phyloP scores from a whole-genome alignment of 192 early-diverging fungal species.

The Chytriomyces sp. region DNA sequence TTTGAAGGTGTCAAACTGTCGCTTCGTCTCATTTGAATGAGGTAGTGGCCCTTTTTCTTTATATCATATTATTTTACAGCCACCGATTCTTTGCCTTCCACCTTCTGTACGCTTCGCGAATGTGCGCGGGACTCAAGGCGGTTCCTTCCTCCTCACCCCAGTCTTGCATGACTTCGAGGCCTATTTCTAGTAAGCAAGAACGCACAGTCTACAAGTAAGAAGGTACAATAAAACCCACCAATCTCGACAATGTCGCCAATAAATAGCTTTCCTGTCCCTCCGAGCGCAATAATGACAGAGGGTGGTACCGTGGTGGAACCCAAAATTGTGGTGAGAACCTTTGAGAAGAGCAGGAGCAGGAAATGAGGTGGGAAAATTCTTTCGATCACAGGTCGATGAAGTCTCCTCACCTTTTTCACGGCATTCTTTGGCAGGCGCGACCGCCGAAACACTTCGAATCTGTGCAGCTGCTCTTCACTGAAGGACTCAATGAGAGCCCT shows the following conservation, averaged over 20 bases:
- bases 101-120: slow-evolving; percentile 77
- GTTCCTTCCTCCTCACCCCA: slow-evolving; percentile 65
- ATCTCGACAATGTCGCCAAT: slow-evolving; percentile 86
- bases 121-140: slow-evolving; percentile 72
- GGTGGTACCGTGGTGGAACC: slow-evolving; percentile 51
- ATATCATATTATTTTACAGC: too few species aligned
- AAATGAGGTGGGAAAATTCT: too few species aligned
- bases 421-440: slow-evolving; percentile 72
- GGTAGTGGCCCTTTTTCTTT: too few species aligned
- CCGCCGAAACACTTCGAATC: slow-evolving; percentile 79
- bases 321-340: not conserved
- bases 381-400: too few species aligned
- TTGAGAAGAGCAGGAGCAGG: too few species aligned
- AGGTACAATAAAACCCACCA: too few species aligned
- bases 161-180: slow-evolving; percentile 71
- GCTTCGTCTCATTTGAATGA: too few species aligned
- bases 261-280: slow-evolving; percentile 86
- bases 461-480: slow-evolving; percentile 20
- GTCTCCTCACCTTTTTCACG: slow-evolving; percentile 74
- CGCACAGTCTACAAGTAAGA: too few species aligned
- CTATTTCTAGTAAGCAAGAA: too few species aligned
- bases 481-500: slow-evolving; percentile 26
- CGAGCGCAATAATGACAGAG: slow-evolving; percentile 74
- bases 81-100: slow-evolving; percentile 56
- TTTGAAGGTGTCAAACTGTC: too few species aligned